A percentile compares a stretch with the other conserved stretches of the same genome.
Conservation (phyloP, 257 asterid species). For the Ilex aquifolium region DNA sequence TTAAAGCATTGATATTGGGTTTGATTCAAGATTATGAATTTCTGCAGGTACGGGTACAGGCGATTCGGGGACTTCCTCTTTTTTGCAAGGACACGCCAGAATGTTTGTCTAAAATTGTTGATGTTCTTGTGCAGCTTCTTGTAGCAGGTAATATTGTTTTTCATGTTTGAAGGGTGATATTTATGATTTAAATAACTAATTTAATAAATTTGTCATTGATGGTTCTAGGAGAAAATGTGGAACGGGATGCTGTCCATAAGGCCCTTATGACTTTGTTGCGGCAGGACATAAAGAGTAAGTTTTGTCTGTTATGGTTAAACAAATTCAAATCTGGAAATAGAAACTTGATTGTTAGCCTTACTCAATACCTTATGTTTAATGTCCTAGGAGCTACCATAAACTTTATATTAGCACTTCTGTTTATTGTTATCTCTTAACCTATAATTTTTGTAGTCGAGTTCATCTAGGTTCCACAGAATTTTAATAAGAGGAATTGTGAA, state of each 20-base stretch:
- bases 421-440: too few relatives aligned
- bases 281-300: slow-evolving; percentile 92
- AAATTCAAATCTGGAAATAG: too few relatives aligned
- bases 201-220: slow-evolving; percentile 7
- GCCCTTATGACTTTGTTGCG: slow-evolving; percentile 75
- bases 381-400: too few relatives aligned
- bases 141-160: slow-evolving; percentile 50
- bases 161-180: neutral
- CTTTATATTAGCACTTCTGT: too few relatives aligned
- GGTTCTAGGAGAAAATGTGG: slow-evolving; percentile 74
- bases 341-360: too few relatives aligned
- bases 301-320: neutral
- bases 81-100: slow-evolving; percentile 95
- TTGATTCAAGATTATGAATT: slow-evolving; percentile 3
- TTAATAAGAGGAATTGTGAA: too few relatives aligned
- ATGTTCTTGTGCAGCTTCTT: slow-evolving; percentile 77
- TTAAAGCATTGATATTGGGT: too few relatives aligned
- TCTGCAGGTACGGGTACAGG: slow-evolving; percentile 86
- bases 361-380: too few relatives aligned
- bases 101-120: slow-evolving; percentile 65
- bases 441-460: too few relatives aligned
- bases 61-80: slow-evolving; percentile 89
- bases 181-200: slow-evolving; percentile 8
- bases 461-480: too few relatives aligned
- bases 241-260: slow-evolving; percentile 94